Evolutionary conservation across 2,329 filamentous ascomycete genomes (phyloP).

Genomic region (Colletotrichum sansevieriae): DNA sequence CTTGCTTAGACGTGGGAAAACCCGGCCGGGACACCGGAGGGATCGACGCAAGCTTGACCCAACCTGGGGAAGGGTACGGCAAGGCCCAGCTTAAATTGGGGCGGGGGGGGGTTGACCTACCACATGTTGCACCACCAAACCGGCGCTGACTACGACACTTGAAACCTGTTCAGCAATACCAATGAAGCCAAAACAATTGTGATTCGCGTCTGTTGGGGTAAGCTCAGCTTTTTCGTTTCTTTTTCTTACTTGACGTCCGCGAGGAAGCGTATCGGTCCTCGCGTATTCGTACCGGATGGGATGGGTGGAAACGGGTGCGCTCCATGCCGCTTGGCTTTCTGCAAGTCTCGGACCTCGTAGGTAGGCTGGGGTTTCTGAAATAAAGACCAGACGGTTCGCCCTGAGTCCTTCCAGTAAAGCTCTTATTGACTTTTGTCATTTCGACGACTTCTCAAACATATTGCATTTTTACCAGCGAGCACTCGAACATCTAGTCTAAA

Average conservation of each 20-base stretch:
- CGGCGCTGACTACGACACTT: constrained; percentile 36
- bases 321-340: constrained; percentile 10
- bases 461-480: background rate
- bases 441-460: background rate
- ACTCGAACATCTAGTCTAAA: background rate
- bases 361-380: background rate
- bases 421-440: background rate
- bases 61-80: too few relatives aligned
- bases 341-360: constrained; percentile 22
- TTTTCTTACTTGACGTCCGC: background rate
- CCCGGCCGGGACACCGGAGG: constrained; percentile 34
- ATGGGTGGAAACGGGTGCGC: background rate
- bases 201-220: constrained; percentile 5
- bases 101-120: constrained; percentile 11
- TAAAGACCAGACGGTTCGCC: constrained; percentile 21
- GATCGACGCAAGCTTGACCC: constrained; percentile 3
- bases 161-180: constrained; percentile 35
- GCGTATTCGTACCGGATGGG: constrained; percentile 21
- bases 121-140: constrained; percentile 31
- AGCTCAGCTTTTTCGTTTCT: background rate
- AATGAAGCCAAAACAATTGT: background rate
- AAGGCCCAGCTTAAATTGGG: too few relatives aligned
- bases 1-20: constrained; percentile 36
- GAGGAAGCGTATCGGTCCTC: constrained; percentile 17
- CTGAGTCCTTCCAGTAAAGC: background rate